phyloP scores from a whole-genome alignment of 768 basidiomycete genomes.

The Amanita polypyramis region DNA sequence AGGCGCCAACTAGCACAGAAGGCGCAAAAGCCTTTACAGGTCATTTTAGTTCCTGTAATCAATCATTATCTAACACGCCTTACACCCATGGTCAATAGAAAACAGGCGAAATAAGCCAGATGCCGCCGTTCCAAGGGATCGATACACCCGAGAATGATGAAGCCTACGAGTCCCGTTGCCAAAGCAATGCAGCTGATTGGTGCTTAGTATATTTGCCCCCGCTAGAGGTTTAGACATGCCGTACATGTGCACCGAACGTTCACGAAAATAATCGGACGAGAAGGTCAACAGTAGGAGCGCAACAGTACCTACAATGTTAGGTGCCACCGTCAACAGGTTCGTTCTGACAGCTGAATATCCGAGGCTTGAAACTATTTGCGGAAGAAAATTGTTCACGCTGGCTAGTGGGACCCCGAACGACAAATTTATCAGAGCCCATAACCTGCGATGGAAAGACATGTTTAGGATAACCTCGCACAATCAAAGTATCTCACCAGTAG shows the following conservation, averaged over 20 bases:
- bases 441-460: conserved; percentile 13
- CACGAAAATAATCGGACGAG: conserved; percentile 41
- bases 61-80: conserved; percentile 8
- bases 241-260: conserved; percentile 37
- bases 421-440: conserved; percentile 36
- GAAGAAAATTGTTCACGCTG: conserved; percentile 44
- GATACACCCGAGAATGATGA: conserved; percentile 36
- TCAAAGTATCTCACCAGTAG: conserved; percentile 25
- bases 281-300: conserved; percentile 34
- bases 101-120: conserved; percentile 45
- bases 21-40: conserved; percentile 32
- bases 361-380: conserved; percentile 35
- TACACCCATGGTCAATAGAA: conserved; percentile 40
- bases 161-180: conserved; percentile 26
- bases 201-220: background rate
- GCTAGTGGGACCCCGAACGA: conserved; percentile 38
- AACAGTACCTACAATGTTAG: conserved; percentile 38
- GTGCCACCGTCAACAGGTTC: conserved; percentile 42
- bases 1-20: conserved; percentile 33
- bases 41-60: background rate
- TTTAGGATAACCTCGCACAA: no score
- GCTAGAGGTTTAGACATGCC: conserved; percentile 7
- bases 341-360: conserved; percentile 39
- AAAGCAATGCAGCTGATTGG: conserved; percentile 30
- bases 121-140: conserved; percentile 27